Conservation (phyloP, 176 grass and related monocot species). For the Triticum urartu region DNA sequence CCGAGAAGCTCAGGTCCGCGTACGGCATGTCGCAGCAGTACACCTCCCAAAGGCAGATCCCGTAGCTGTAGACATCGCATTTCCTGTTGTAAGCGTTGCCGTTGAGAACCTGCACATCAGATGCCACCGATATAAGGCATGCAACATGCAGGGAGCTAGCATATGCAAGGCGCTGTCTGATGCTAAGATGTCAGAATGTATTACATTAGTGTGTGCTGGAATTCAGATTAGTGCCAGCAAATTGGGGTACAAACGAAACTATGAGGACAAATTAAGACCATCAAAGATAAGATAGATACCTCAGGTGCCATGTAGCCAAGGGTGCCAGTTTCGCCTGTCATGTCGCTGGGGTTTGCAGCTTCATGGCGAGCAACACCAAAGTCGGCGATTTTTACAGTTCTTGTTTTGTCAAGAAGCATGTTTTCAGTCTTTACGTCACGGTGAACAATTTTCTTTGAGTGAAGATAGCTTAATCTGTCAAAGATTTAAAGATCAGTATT, state of each 20-base stretch:
- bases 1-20: conserved; percentile 85
- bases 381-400: conserved; percentile 89
- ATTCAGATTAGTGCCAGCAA: not conserved
- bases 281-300: conserved; percentile 39
- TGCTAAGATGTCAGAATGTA: not conserved
- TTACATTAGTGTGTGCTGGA: not conserved
- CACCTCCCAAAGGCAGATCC: conserved; percentile 89
- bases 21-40: conserved; percentile 99
- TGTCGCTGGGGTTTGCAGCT: conserved; percentile 88
- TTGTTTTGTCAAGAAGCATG: conserved; percentile 94
- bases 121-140: not conserved
- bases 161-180: not conserved
- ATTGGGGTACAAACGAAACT: not conserved
- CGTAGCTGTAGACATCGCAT: conserved; percentile 96
- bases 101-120: conserved; percentile 84
- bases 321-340: conserved; percentile 95
- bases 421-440: conserved; percentile 95
- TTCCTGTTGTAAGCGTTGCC: conserved; percentile 93
- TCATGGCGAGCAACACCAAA: conserved; percentile 93
- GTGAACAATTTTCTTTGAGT: conserved; percentile 92
- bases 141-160: not conserved
- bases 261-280: not conserved
- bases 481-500: not conserved
- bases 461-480: conserved; percentile 85
- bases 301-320: conserved; percentile 99